Evolutionary conservation across 164 flowering plant species (phyloP).

Genomic region (Warburgia ugandensis): DNA sequence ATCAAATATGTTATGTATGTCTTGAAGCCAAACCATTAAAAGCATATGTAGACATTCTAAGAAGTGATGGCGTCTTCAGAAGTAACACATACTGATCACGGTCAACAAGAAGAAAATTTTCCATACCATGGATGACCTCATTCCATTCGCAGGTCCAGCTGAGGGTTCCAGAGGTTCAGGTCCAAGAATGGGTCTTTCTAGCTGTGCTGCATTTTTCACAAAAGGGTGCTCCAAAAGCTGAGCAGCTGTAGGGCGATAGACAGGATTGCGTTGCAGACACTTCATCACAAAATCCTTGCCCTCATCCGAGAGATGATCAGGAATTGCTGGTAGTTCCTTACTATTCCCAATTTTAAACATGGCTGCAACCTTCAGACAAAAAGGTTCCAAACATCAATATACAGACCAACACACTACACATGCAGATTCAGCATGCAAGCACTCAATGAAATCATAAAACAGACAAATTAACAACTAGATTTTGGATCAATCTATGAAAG

Average conservation of each 20-base stretch:
- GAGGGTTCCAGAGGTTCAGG: constrained; percentile 43
- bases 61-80: too few relatives aligned
- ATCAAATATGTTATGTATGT: too few relatives aligned
- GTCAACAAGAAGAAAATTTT: not conserved
- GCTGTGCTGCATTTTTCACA: constrained; percentile 66
- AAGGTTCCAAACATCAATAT: constrained; percentile 14
- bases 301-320: constrained; percentile 78
- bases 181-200: constrained; percentile 38
- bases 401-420: not conserved
- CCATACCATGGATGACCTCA: constrained; percentile 50
- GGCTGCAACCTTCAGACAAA: constrained; percentile 61
- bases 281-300: constrained; percentile 76
- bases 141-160: constrained; percentile 29
- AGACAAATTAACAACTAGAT: too few relatives aligned
- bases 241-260: constrained; percentile 72
- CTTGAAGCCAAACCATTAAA: too few relatives aligned
- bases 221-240: constrained; percentile 85
- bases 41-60: too few relatives aligned
- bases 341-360: constrained; percentile 96
- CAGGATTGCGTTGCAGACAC: constrained; percentile 82
- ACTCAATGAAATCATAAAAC: not conserved
- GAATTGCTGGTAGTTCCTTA: constrained; percentile 86
- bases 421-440: not conserved
- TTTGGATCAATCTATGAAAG: too few relatives aligned
- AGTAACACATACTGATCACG: too few relatives aligned